Percentiles rank a stretch among this genome's conserved stretches.
These are phyloP conservation scores for Fusarium succisae DNA, from an alignment of 2,329 filamentous ascomycete genomes.

Conservation along the genomic window DNA sequence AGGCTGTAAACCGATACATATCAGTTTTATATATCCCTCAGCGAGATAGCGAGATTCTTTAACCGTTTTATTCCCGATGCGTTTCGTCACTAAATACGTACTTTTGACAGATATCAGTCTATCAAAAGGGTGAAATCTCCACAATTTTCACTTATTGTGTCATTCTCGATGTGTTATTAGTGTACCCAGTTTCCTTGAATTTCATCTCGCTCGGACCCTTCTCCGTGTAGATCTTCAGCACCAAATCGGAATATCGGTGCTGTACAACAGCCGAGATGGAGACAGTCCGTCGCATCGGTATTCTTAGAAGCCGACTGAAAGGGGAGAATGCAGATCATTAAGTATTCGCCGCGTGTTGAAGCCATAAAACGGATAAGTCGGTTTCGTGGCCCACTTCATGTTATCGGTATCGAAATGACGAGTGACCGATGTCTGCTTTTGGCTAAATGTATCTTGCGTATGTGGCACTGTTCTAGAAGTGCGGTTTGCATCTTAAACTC, in stretches of 20 bases:
- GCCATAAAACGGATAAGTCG: neutral
- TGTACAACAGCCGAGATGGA: neutral
- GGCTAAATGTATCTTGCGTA: neutral
- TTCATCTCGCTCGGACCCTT: neutral
- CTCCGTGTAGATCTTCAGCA: neutral
- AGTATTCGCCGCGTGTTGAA: neutral
- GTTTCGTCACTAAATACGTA: neutral
- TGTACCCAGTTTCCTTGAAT: neutral
- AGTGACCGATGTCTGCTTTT: neutral
- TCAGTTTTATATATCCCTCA: neutral
- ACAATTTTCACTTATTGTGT: neutral
- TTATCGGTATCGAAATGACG: neutral
- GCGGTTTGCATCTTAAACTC: neutral
- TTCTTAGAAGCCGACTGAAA: neutral
- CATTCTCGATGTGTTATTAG: neutral
- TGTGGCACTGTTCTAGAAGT: neutral
- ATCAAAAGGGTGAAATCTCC: fast-evolving
- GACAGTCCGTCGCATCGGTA: neutral
- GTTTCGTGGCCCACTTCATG: neutral
- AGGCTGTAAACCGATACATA: neutral
- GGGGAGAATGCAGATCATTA: neutral
- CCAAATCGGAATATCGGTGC: neutral
- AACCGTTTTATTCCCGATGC: neutral
- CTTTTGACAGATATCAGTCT: no score
- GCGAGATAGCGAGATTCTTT: fast-evolving